Conservation (phyloP, 192 early-diverging fungal species). For the Backusella tuberculispora region DNA sequence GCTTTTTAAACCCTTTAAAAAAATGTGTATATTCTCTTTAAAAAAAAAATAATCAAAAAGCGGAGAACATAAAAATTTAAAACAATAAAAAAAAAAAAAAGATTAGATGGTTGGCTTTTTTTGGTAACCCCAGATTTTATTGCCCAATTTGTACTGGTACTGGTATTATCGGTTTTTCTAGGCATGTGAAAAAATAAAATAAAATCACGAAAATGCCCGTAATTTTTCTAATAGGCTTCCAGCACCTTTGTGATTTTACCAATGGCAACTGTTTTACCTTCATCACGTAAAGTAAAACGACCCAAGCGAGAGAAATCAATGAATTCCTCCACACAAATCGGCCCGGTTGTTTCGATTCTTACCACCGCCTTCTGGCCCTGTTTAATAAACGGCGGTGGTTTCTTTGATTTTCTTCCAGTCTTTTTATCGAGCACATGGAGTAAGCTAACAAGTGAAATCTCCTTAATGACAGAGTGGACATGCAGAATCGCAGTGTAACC, state of each 20-base stretch:
- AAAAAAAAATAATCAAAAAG: background rate
- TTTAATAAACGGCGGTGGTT: slow-evolving; percentile 91
- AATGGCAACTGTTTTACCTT: slow-evolving; percentile 92
- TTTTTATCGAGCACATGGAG: slow-evolving; percentile 93
- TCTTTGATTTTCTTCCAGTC: slow-evolving; percentile 84
- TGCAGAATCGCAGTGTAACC: slow-evolving; percentile 94
- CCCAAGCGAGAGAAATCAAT: slow-evolving; percentile 88
- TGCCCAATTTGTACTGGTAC: background rate
- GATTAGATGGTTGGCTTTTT: background rate
- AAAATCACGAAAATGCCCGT: background rate
- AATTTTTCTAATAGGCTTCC: slow-evolving; percentile 13
- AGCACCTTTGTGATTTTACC: slow-evolving; percentile 90
- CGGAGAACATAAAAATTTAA: slow-evolving; percentile 5
- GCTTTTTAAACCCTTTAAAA: background rate
- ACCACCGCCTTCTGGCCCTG: slow-evolving; percentile 88
- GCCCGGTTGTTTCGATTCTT: slow-evolving; percentile 71
- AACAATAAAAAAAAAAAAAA: background rate
- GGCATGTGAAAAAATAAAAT: background rate
- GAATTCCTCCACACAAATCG: slow-evolving; percentile 88
- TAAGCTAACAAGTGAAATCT: slow-evolving; percentile 79
- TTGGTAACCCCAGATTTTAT: slow-evolving; percentile 14
- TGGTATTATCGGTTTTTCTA: background rate
- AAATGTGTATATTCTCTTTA: background rate
- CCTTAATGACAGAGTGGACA: slow-evolving; percentile 85
- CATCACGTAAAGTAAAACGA: slow-evolving; percentile 95